These are phyloP conservation scores for Alternaria atra DNA, from an alignment of 2,329 filamentous ascomycete genomes.

Conservation along the genomic window DNA sequence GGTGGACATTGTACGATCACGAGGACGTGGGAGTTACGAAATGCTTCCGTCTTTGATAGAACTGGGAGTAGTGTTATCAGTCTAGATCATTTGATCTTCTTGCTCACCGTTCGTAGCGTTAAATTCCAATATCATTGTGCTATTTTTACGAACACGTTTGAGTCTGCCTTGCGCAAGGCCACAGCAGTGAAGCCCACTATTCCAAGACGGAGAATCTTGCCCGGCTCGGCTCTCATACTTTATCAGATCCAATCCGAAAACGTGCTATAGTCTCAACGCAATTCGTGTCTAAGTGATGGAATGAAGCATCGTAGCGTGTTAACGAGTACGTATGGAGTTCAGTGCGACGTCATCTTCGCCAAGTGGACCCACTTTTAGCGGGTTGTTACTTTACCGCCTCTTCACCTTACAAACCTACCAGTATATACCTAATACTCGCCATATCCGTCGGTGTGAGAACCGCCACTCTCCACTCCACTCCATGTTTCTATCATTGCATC, in stretches of 20 bases:
- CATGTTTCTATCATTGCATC: slow-evolving; percentile 11
- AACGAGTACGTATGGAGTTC: background rate
- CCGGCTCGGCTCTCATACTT: background rate
- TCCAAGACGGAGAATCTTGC: background rate
- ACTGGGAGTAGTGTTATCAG: slow-evolving; percentile 19
- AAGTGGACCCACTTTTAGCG: slow-evolving; percentile 19
- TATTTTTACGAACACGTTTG: slow-evolving; percentile 20
- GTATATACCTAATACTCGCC: slow-evolving; percentile 12
- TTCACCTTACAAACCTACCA: slow-evolving; percentile 26
- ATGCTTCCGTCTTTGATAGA: slow-evolving; percentile 25
- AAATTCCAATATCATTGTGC: slow-evolving; percentile 12
- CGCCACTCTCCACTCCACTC: slow-evolving; percentile 21
- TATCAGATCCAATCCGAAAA: background rate
- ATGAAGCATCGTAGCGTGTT: slow-evolving; percentile 12
- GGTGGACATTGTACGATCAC: slow-evolving; percentile 35
- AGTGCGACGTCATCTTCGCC: slow-evolving; percentile 30
- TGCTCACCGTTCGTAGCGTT: slow-evolving; percentile 4
- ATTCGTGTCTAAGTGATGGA: slow-evolving; percentile 8
- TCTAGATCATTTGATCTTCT: background rate
- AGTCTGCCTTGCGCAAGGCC: slow-evolving; percentile 28
- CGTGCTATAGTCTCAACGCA: slow-evolving; percentile 1
- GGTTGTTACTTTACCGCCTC: slow-evolving; percentile 38
- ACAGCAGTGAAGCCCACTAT: slow-evolving; percentile 7
- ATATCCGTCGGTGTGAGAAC: slow-evolving; percentile 43
- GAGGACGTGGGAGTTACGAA: slow-evolving; percentile 15